These are phyloP conservation scores for Cryptococcus depauperatus DNA, from an alignment of 1,284 basidiomycete species.

Conservation along the genomic window DNA sequence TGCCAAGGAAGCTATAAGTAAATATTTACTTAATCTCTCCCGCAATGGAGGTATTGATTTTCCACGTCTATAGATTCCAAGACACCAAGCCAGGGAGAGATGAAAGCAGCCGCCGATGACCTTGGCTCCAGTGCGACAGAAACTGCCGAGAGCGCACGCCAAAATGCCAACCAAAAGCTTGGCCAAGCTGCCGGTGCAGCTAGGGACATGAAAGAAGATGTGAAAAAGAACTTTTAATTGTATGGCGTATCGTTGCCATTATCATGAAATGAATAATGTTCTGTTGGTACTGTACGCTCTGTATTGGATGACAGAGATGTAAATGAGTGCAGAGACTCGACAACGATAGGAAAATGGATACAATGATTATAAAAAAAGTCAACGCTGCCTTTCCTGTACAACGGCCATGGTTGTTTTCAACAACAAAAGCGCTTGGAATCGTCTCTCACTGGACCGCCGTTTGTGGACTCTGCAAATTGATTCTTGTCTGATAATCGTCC, in stretches of 20 bases:
- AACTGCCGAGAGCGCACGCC: conserved; percentile 17
- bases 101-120: conserved; percentile 8
- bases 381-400: no score
- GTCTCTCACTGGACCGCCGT: conserved; percentile 37
- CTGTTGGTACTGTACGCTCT: no score
- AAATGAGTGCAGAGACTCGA: no score
- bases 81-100: conserved; percentile 13
- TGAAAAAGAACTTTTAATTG: conserved; percentile 23
- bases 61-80: conserved; percentile 12
- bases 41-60: neutral
- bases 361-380: no score
- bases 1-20: conserved; percentile 22
- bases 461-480: no score
- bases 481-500: no score
- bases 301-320: no score
- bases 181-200: conserved; percentile 19
- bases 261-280: no score
- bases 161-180: conserved; percentile 18
- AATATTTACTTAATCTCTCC: conserved; percentile 6
- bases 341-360: no score
- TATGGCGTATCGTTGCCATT: no score
- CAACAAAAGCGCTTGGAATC: neutral
- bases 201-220: conserved; percentile 23
- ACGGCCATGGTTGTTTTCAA: neutral
- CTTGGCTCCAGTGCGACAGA: conserved; percentile 13